Evolutionary conservation across 306 rosid genomes (phyloP).

Genomic region (Luffa acutangula): DNA sequence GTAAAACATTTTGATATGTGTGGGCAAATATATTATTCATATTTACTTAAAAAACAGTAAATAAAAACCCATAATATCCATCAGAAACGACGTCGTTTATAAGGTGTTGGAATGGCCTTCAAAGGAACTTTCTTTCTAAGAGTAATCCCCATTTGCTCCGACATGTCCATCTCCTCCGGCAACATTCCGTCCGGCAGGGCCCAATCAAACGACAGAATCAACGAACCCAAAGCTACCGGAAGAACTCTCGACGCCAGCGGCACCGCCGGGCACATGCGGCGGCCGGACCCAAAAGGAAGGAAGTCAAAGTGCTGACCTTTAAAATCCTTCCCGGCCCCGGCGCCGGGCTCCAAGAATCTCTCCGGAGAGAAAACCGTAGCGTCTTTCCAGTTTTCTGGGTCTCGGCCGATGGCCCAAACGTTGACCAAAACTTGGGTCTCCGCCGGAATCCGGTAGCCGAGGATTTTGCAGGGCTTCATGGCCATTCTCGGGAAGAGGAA

Average conservation of each 20-base stretch:
- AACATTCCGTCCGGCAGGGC: slow-evolving; percentile 36
- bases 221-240: slow-evolving; percentile 64
- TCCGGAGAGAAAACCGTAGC: slow-evolving; percentile 61
- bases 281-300: slow-evolving; percentile 82
- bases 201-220: slow-evolving; percentile 66
- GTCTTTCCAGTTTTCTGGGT: slow-evolving; percentile 57
- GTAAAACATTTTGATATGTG: too few relatives aligned
- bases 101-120: slow-evolving; percentile 34
- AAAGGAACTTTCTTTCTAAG: slow-evolving; percentile 55
- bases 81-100: slow-evolving; percentile 9
- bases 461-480: slow-evolving; percentile 41
- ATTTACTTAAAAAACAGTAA: background rate
- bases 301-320: slow-evolving; percentile 68
- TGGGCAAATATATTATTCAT: background rate
- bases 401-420: slow-evolving; percentile 92
- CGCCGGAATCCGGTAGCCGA: slow-evolving; percentile 53
- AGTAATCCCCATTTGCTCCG: slow-evolving; percentile 69
- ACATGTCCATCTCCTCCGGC: slow-evolving; percentile 73
- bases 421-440: slow-evolving; percentile 67
- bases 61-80: too few relatives aligned
- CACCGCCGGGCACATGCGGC: slow-evolving; percentile 78
- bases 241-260: slow-evolving; percentile 72
- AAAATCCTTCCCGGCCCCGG: slow-evolving; percentile 23
- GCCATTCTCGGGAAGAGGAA: slow-evolving; percentile 88
- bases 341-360: slow-evolving; percentile 41